Evolutionary conservation across 805 yeast genomes (phyloP).

Genomic region (Cyberlindnera maclurae): DNA sequence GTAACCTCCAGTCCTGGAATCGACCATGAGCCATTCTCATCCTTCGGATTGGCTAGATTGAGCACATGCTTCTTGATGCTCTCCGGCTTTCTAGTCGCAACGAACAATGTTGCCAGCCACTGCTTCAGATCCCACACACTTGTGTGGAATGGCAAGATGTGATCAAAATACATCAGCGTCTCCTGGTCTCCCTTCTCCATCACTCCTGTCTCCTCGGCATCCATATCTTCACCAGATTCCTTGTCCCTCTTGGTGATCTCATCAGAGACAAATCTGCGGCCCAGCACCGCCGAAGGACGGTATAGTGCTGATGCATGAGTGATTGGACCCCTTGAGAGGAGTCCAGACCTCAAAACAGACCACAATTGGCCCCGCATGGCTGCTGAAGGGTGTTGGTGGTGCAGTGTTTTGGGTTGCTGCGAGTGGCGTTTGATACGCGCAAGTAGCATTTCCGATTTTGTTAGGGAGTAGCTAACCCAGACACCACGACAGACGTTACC

Average conservation of each 20-base stretch:
- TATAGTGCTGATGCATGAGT: too few species aligned
- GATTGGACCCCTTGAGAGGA: too few species aligned
- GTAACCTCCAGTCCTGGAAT: slow-evolving; percentile 41
- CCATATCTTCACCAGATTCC: slow-evolving; percentile 48
- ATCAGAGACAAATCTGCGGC: slow-evolving; percentile 27
- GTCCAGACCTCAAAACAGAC: too few species aligned
- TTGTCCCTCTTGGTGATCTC: slow-evolving; percentile 37
- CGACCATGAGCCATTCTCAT: slow-evolving; percentile 22
- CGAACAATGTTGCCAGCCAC: slow-evolving; percentile 33
- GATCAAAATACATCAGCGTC: slow-evolving; percentile 50
- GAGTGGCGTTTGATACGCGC: too few species aligned
- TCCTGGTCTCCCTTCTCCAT: slow-evolving; percentile 43
- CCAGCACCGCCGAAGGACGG: background rate
- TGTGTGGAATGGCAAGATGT: slow-evolving; percentile 40
- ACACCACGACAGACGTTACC: too few species aligned
- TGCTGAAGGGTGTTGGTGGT: too few species aligned
- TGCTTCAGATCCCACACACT: slow-evolving; percentile 40
- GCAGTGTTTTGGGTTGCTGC: too few species aligned
- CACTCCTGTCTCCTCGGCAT: slow-evolving; percentile 51
- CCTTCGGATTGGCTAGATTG: slow-evolving; percentile 32
- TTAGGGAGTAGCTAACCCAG: too few species aligned
- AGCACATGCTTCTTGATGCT: slow-evolving; percentile 34
- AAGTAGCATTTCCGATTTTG: too few species aligned
- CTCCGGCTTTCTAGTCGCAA: slow-evolving; percentile 29
- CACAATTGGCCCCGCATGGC: too few species aligned